Evolutionary conservation across 2,329 filamentous ascomycete species (phyloP), one percentile per base, ranked within the genome.

Genomic region (Cercospora canescens): DNA sequence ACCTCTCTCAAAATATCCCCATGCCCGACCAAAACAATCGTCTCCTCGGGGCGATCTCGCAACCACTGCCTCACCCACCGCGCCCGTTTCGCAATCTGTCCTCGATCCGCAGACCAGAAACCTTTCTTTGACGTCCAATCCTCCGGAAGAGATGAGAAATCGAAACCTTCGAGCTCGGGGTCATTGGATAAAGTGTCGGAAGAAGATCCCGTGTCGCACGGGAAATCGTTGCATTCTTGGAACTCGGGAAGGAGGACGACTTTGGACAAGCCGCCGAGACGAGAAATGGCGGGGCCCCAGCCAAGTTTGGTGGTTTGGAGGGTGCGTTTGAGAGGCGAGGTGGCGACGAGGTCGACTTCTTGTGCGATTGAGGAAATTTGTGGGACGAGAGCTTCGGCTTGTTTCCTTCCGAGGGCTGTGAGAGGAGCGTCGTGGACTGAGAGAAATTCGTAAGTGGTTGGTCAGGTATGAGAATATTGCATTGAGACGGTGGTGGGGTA

Each of bases 11-110:
- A 64, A 9, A 77, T 71, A 64, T 77, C 75, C 14, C 75, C 75
- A 64, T 77, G 75, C 1, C 73, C 75, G 4, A 77, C 75, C n/a
- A 77, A 64, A 30, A 77, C 75, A 30, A 77, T 77, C 16, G 68
- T 71, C 65, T 73, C 62, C 67, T 77, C 75, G 1, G 74, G 73
- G n/a, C 73, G 58, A 26, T 75, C 70, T n/a, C 71, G 67, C 60
- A 77, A 59, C 67, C 68, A 76, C 52, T 72, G 72, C 18, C 75
- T 60, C 6, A 77, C 71, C 74, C 73, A 75, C 45, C 65, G 64
- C 12, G 75, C 75, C 6, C 75, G 71, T 41, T 72, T 67, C 9
- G 67, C 61, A 5, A 75, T 66, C 4, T 63, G 50, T 11, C 54
- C 39, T 11, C 60, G 41, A 39, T 74, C 73, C 3, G 69, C 62